Evolutionary conservation across 2,329 filamentous ascomycete species (phyloP).

Genomic region (Pestalotiopsis sp.): DNA sequence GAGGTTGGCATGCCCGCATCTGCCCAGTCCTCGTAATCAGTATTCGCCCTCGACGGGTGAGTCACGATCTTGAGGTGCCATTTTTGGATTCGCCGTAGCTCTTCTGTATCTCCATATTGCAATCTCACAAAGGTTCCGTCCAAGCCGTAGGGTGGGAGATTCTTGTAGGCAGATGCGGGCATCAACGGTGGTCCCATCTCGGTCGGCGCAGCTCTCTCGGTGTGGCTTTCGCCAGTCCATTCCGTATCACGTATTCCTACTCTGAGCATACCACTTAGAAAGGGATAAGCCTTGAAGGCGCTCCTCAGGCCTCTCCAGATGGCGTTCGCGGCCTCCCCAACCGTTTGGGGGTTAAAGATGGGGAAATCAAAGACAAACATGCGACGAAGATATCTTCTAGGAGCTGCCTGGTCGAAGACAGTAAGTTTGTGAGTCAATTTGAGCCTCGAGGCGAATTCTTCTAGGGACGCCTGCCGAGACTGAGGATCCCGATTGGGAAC

Average conservation of each 20-base stretch:
- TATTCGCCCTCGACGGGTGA: no score
- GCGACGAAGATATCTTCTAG: slow-evolving; percentile 16
- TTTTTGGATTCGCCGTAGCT: background rate
- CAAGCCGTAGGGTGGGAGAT: no score
- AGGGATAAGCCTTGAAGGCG: slow-evolving; percentile 16
- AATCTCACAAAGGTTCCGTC: slow-evolving; percentile 10
- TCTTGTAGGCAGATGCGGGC: no score
- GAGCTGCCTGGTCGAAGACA: slow-evolving; percentile 12
- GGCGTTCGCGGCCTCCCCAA: background rate
- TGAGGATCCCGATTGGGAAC: no score
- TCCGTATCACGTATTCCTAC: no score
- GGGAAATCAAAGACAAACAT: slow-evolving; percentile 24
- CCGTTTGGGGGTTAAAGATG: background rate
- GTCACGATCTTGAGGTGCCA: no score
- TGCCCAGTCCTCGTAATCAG: no score
- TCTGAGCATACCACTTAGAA: slow-evolving; percentile 16
- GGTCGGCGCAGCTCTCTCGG: slow-evolving; percentile 7
- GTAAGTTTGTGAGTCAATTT: background rate
- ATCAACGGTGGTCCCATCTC: no score
- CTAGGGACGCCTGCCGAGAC: background rate
- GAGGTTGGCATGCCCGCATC: slow-evolving; percentile 18
- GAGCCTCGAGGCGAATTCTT: background rate
- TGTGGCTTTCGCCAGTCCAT: background rate
- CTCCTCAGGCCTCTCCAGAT: slow-evolving; percentile 11
- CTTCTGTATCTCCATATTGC: slow-evolving; percentile 14